Conservation (phyloP, 169 alveolate genomes). For the Eimeria zaria region DNA sequence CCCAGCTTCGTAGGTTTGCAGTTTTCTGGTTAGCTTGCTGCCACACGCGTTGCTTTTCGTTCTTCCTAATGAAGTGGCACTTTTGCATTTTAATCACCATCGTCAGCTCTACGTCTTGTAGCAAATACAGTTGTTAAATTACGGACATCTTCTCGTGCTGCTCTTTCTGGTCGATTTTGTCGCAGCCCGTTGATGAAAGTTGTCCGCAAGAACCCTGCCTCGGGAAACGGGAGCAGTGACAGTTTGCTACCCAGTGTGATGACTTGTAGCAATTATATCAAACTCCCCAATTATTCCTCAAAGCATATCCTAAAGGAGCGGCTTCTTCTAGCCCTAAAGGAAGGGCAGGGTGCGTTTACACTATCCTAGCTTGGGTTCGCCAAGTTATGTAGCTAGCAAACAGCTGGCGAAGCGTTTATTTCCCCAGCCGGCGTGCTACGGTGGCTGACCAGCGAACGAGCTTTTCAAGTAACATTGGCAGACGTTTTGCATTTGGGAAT, state of each 20-base stretch:
- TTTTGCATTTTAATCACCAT: too few relatives aligned
- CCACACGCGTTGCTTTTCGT: background rate
- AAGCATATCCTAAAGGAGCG: conserved; percentile 91
- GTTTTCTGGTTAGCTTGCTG: background rate
- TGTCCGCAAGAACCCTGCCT: conserved; percentile 92
- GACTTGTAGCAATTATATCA: conserved; percentile 98
- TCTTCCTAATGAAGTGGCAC: background rate
- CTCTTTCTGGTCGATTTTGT: background rate
- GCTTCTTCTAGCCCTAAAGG: conserved; percentile 94
- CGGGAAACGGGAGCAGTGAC: conserved; percentile 86
- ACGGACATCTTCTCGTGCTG: background rate
- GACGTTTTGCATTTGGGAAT: background rate
- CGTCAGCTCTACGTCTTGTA: background rate
- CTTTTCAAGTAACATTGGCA: conserved; percentile 9
- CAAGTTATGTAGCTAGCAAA: background rate
- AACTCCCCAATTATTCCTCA: conserved; percentile 96
- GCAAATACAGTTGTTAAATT: background rate
- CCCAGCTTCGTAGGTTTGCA: background rate
- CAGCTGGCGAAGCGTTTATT: background rate
- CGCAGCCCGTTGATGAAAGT: conserved; percentile 93
- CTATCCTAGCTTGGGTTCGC: conserved; percentile 88
- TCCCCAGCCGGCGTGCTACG: background rate
- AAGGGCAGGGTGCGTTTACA: conserved; percentile 94
- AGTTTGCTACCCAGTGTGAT: conserved; percentile 95
- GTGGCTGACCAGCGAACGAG: conserved; percentile 15